Evolutionary conservation across 495 filamentous ascomycete species (phyloP).

Genomic region (Aspergillus sclerotioniger): DNA sequence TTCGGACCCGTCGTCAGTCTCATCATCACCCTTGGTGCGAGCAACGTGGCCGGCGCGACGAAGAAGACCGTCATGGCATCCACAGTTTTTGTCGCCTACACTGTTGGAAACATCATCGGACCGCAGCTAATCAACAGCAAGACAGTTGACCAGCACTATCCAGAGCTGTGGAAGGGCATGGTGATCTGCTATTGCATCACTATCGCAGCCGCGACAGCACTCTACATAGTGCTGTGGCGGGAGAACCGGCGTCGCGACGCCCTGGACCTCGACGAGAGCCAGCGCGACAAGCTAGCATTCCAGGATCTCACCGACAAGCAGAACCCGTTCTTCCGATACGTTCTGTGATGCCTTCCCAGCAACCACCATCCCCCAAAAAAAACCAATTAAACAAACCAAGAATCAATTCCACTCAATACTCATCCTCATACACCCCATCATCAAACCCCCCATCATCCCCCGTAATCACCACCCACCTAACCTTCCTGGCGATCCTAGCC

Average conservation of each 20-base stretch:
- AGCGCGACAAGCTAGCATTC: constrained; percentile 64
- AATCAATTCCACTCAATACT: not conserved
- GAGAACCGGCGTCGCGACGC: constrained; percentile 55
- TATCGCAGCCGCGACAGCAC: constrained; percentile 48
- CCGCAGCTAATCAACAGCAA: constrained; percentile 66
- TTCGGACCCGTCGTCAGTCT: constrained; percentile 66
- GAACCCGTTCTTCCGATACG: constrained; percentile 73
- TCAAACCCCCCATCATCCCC: constrained; percentile 15
- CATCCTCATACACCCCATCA: constrained; percentile 18
- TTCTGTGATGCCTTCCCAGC: constrained; percentile 42
- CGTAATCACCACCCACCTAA: constrained; percentile 18
- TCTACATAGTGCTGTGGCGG: constrained; percentile 56
- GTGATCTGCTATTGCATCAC: constrained; percentile 74
- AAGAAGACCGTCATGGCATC: constrained; percentile 75
- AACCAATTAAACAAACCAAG: no score
- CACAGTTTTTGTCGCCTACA: constrained; percentile 71
- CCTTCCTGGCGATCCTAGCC: constrained; percentile 18
- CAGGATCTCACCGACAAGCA: constrained; percentile 73
- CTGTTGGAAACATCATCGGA: constrained; percentile 70
- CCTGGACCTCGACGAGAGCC: constrained; percentile 54
- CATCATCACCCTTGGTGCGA: constrained; percentile 65
- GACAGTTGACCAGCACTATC: constrained; percentile 63
- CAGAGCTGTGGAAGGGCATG: constrained; percentile 65
- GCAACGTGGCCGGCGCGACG: constrained; percentile 72
- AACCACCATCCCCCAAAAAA: no score